Base-by-base conservation (phyloP, 73 alveolate genomes). In the Halteria grandinella region DNA sequence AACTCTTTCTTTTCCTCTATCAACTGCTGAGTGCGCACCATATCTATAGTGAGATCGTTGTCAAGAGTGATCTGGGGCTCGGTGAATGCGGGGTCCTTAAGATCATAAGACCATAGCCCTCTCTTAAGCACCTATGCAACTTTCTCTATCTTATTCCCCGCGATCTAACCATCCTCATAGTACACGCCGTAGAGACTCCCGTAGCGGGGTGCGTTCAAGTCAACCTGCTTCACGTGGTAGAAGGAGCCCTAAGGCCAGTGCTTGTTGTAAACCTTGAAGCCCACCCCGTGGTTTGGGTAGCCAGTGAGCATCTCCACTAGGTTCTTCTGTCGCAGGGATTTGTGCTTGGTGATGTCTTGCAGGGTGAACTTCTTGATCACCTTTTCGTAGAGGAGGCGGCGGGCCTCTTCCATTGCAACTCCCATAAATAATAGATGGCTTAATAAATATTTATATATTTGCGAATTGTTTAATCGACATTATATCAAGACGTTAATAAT, bases 401-500 rank as follows among this genome's bases (percentile, higher is more conserved):
- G 43, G 29, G 80, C 80, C 47, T 66, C 80, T 45, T 66, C 80
- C 80, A 66, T 44, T 27, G 80, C 80, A 44, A 52, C 69, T 66
- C 69, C 63, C 80, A 66, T 66, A 45, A 1, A 25, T 45, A 7
- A 4, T 24, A 41, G n/a, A 40, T 39, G 25, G 20, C 36, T 62
- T 57, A 28, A 62, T 62, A 52, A 62, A 40, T 40, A 41, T 39
- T n/a, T 40, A 62, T 62, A 28, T 62, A 62, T 62, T 41, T 40
- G 36, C 36, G 14, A 27, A 32, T 58, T 58, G 17, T 10, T 24
- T 34, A 40, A 41, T 11, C 10, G 15, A 39, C 18, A 39, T 11
- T 11, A 39, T 39, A 39, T 39, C n/a, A n/a, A n/a, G n/a, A n/a
- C n/a, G n/a, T n/a, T n/a, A n/a, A n/a, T n/a, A n/a, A n/a, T n/a